A percentile compares a stretch with the other conserved stretches of the same genome.
Conservation (phyloP, 2,329 filamentous ascomycete species). For the Microdochium paspali region DNA sequence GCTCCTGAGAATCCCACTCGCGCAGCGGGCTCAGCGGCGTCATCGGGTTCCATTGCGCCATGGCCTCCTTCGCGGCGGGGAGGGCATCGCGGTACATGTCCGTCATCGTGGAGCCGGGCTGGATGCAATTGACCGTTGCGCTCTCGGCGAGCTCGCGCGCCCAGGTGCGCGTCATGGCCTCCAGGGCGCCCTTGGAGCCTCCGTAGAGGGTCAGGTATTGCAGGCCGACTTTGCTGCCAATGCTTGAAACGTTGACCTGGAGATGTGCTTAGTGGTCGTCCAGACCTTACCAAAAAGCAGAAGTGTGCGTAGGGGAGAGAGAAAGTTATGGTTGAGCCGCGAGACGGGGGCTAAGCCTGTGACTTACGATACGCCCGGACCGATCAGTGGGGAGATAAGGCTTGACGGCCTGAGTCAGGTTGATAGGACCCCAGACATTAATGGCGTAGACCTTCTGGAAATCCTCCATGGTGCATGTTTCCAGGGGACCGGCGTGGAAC, state of each 20-base stretch:
- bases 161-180: conserved; percentile 57
- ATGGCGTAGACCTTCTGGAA: conserved; percentile 46
- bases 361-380: conserved; percentile 45
- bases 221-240: conserved; percentile 29
- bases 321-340: no score
- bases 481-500: conserved; percentile 33
- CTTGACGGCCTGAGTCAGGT: conserved; percentile 43
- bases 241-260: conserved; percentile 29
- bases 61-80: conserved; percentile 36
- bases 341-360: no score
- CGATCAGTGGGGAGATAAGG: conserved; percentile 46
- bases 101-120: conserved; percentile 34
- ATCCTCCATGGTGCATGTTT: conserved; percentile 35
- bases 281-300: not conserved
- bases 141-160: conserved; percentile 47
- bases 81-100: conserved; percentile 46
- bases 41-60: conserved; percentile 24
- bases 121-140: conserved; percentile 52
- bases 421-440: conserved; percentile 45
- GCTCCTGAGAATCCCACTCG: conserved; percentile 17
- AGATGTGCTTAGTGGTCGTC: not conserved
- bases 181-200: conserved; percentile 53
- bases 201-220: conserved; percentile 38
- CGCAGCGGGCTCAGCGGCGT: conserved; percentile 37
- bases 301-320: not conserved